Base-by-base conservation (phyloP, 306 rosid species). In the Vigna mungo region DNA sequence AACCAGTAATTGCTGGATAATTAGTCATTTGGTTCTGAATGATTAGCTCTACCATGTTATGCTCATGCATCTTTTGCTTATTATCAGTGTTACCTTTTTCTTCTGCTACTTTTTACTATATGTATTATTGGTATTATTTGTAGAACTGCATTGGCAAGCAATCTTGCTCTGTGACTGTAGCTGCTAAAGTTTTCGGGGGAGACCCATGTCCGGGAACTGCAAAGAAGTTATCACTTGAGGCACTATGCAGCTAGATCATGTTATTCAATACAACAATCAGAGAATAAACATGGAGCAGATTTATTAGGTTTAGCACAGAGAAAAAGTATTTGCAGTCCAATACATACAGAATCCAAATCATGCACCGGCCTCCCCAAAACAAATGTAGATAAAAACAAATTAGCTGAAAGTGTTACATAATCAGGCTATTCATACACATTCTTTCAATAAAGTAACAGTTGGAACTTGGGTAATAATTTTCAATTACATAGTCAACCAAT, bases 101-200 rank as follows among this genome's bases (percentile, higher is more conserved):
- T 37, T 71, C 23, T 46, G 37, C 32, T 39, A 39, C 41, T 71
- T 59, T 46, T 54, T 12, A 17, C 25, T 17, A 20, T 17, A 20
- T 7, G 7, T 52, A 65, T 69, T 69, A 6, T 21, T 17, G 36
- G 65, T 72, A 3, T 63, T 20, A 44, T 47, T 66, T 51, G 63
- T 79, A 87, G 91, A 84, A 86, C 65, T 89, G 94, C 81, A 52
- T 89, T 53, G 94, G 88, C 43, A 78, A 84, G 78, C 86, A 87
- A 76, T 82, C 87, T 55, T 87, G 94, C 77, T 36, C 63, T 20
- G 89, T 90, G 46, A 74, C 87, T 2, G 89, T 86, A 12, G 88
- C 85, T 68, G 55, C 89, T 64, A 75, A 82, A 82, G 87, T 82
- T 20, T 85, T 87, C 72, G 91, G 91, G 37, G 93, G 90, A 78